Conservation (phyloP, 768 basidiomycete genomes). For the Psilocybe tampanensis region DNA sequence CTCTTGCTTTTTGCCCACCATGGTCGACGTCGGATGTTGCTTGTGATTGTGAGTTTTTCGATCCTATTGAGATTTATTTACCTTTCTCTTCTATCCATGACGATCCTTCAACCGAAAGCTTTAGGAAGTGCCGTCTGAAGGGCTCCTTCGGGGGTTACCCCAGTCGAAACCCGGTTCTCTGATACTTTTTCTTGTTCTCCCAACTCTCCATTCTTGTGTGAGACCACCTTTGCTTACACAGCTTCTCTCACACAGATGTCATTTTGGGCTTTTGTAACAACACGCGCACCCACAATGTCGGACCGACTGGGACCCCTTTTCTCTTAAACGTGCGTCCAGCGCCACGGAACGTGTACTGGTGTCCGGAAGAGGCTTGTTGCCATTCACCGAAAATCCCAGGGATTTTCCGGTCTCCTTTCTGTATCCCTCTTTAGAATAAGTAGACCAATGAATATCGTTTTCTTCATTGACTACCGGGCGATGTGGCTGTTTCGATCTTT, state of each 20-base stretch:
- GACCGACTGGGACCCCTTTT: background rate
- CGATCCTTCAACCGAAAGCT: constrained; percentile 48
- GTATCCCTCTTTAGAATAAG: constrained; percentile 9
- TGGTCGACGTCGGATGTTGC: background rate
- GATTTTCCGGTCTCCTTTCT: constrained; percentile 13
- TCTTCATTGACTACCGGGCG: background rate
- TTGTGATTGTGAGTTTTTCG: constrained; percentile 6
- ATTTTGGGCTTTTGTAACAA: background rate
- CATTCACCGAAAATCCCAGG: background rate
- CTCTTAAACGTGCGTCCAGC: constrained; percentile 15
- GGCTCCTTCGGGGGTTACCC: constrained; percentile 38
- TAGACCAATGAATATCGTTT: constrained; percentile 14
- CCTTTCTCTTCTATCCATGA: constrained; percentile 30
- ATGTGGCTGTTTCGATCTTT: background rate
- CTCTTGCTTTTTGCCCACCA: background rate
- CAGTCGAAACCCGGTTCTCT: constrained; percentile 59
- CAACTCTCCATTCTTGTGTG: constrained; percentile 10
- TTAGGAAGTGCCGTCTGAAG: constrained; percentile 67
- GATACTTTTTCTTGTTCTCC: constrained; percentile 31
- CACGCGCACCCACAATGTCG: background rate
- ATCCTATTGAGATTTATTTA: background rate
- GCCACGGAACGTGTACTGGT: constrained; percentile 1
- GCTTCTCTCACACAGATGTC: constrained; percentile 1
- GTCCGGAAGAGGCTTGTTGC: background rate
- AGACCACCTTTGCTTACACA: constrained; percentile 16